Evolutionary conservation across 2,329 filamentous ascomycete species (phyloP).

Genomic region (Cercospora sp.): DNA sequence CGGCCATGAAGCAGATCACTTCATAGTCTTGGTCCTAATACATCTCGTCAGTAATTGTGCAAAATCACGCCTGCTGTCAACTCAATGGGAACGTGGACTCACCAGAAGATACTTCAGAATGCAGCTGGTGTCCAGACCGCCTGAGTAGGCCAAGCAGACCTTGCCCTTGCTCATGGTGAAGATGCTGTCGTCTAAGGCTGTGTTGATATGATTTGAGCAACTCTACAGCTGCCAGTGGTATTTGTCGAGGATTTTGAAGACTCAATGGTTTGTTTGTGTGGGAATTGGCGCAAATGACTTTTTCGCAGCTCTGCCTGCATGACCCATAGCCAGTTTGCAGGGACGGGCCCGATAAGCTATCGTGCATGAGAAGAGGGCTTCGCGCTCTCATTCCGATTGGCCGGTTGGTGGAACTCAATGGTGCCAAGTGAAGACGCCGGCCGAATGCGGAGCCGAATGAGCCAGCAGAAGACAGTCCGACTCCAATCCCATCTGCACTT

Average conservation of each 20-base stretch:
- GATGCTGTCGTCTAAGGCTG: background rate
- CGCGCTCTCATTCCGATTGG: background rate
- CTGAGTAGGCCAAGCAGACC: conserved; percentile 54
- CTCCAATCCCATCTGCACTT: background rate
- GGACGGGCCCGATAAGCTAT: conserved; percentile 4
- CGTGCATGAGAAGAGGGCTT: background rate
- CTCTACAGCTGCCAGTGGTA: background rate
- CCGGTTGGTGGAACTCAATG: background rate
- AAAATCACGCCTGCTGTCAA: conserved; percentile 5
- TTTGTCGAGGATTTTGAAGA: background rate
- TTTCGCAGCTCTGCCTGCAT: conserved; percentile 9
- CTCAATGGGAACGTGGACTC: conserved; percentile 33
- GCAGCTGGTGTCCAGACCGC: conserved; percentile 62
- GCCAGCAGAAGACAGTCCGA: background rate
- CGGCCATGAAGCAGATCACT: conserved; percentile 68
- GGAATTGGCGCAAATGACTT: background rate
- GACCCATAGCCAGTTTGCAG: background rate
- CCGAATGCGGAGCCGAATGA: background rate
- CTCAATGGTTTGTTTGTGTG: background rate
- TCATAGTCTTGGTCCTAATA: conserved; percentile 56
- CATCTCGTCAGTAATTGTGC: background rate
- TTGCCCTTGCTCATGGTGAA: conserved; percentile 36
- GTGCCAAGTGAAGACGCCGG: background rate
- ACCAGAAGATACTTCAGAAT: conserved; percentile 51
- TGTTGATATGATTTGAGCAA: background rate